These are phyloP conservation scores for Ascoidea asiatica DNA, from an alignment of 805 yeast species.

Conservation along the genomic window DNA sequence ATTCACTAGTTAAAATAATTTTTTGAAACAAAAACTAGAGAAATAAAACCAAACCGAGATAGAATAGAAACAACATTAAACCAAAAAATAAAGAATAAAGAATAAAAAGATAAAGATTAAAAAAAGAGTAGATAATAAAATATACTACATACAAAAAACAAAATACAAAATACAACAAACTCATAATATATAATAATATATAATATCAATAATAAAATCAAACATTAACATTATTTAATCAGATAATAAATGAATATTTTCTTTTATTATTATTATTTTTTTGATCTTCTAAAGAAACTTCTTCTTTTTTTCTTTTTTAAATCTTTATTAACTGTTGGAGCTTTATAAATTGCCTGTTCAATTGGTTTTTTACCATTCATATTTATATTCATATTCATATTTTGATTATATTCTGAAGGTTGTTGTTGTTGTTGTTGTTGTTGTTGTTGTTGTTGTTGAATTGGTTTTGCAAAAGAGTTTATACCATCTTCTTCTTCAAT, in stretches of 20 bases:
- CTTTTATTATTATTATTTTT: conserved; percentile 15
- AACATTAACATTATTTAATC: too few species aligned
- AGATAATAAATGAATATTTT: neutral
- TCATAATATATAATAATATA: too few species aligned
- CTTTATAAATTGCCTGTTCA: conserved; percentile 34
- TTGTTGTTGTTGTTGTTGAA: neutral
- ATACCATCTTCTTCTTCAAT: neutral
- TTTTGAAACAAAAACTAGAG: neutral
- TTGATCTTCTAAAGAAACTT: conserved; percentile 68
- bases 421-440: too few species aligned
- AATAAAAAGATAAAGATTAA: too few species aligned
- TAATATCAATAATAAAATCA: neutral
- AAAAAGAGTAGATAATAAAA: too few species aligned
- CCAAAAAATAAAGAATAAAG: neutral
- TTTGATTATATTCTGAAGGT: neutral
- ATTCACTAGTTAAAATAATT: too few species aligned
- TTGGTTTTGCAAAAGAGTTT: neutral
- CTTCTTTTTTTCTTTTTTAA: conserved; percentile 57
- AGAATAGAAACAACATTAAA: neutral
- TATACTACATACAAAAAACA: neutral
- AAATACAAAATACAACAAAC: neutral
- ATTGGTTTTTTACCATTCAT: conserved; percentile 18
- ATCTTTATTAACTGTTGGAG: conserved; percentile 26
- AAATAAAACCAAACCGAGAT: neutral
- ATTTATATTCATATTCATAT: conserved; percentile 1